Evolutionary conservation across 78 protist genomes (phyloP).

Genomic region (Salpingoeca rosetta): DNA sequence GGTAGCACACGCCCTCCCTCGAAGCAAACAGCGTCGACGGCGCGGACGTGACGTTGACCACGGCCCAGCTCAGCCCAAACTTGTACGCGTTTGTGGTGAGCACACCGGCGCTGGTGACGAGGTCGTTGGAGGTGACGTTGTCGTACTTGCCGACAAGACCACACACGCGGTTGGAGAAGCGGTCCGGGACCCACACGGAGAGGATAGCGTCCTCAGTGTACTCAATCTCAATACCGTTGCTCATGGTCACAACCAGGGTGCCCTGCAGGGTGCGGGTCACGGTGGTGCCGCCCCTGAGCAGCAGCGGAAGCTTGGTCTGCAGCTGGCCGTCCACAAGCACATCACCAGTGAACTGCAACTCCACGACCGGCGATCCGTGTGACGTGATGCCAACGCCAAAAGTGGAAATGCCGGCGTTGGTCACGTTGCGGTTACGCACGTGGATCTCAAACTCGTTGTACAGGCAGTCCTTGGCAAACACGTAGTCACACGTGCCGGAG

Average conservation of each 20-base stretch:
- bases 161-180: not conserved
- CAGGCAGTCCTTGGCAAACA: not conserved
- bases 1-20: not conserved
- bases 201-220: not conserved
- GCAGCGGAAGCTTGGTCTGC: not conserved
- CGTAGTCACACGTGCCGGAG: not conserved
- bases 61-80: not conserved
- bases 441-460: not conserved
- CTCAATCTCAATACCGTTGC: not conserved
- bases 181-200: not conserved
- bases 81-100: no score
- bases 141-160: not conserved
- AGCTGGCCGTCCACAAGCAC: not conserved
- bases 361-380: not conserved
- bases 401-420: not conserved
- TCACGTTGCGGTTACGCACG: not conserved
- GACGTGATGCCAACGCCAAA: not conserved
- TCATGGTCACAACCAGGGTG: not conserved
- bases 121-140: not conserved
- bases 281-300: not conserved
- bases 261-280: not conserved
- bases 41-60: not conserved
- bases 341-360: not conserved
- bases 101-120: not conserved
- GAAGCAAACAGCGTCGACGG: not conserved